A percentile compares a stretch with the other conserved stretches of the same genome.
These are phyloP conservation scores for Dryas drummondii DNA, from an alignment of 306 rosid species.

Conservation along the genomic window DNA sequence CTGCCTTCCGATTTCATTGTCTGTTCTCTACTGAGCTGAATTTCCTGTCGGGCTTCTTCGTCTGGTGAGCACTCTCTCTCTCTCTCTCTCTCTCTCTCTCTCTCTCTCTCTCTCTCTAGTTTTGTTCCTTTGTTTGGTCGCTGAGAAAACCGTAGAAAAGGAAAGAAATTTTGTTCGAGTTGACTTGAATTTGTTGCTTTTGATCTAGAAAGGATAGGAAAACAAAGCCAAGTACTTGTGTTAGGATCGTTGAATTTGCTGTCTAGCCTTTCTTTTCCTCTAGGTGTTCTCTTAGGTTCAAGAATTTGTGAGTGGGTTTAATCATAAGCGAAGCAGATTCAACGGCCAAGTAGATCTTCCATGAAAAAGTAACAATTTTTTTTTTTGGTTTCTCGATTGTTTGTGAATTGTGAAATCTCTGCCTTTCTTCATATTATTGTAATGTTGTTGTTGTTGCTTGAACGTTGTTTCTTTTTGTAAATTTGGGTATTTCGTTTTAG, in stretches of 20 bases:
- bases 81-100: slow-evolving; percentile 6
- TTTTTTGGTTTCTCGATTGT: neutral
- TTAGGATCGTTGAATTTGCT: neutral
- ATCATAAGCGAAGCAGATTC: neutral
- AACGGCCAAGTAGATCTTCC: neutral
- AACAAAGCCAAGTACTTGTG: neutral
- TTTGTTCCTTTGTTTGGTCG: slow-evolving; percentile 9
- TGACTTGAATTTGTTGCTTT: neutral
- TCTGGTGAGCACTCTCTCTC: slow-evolving; percentile 38
- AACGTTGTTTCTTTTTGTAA: neutral
- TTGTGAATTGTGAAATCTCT: neutral
- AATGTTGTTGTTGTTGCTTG: neutral
- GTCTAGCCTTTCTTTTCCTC: neutral
- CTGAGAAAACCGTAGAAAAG: slow-evolving; percentile 8
- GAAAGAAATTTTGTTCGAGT: neutral
- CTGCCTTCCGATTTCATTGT: slow-evolving; percentile 10
- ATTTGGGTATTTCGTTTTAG: neutral
- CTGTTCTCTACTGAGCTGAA: slow-evolving; percentile 13
- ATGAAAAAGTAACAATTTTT: neutral
- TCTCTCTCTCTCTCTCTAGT: neutral
- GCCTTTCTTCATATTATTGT: neutral
- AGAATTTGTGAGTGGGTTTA: neutral
- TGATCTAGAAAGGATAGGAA: neutral
- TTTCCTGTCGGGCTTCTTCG: slow-evolving; percentile 5
- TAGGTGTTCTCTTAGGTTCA: neutral